These are phyloP conservation scores for Eucalyptus pauciflora DNA, from an alignment of 345 rosid species.

Conservation along the genomic window DNA sequence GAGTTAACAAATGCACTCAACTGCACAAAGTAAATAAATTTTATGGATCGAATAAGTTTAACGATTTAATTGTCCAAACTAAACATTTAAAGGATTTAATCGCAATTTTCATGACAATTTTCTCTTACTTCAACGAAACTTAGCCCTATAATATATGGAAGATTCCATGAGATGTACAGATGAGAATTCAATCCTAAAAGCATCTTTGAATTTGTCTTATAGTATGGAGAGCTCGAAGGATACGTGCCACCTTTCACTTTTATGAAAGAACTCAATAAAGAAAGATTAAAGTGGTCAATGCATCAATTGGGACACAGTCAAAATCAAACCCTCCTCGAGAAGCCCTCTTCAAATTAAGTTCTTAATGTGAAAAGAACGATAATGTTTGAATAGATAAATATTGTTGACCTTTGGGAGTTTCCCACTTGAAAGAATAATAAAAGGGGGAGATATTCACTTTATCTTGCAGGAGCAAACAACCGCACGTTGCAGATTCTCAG, in stretches of 20 bases:
- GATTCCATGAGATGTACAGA: background rate
- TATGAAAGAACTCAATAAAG: background rate
- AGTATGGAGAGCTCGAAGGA: background rate
- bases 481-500: background rate
- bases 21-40: background rate
- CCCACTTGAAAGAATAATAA: background rate
- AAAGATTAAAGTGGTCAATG: background rate
- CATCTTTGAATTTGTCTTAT: background rate
- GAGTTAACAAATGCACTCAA: background rate
- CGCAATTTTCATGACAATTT: background rate
- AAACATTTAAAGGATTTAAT: background rate
- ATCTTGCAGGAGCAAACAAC: background rate
- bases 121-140: background rate
- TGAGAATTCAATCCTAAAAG: background rate
- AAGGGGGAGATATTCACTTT: background rate
- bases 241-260: background rate
- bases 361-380: background rate
- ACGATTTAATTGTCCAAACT: background rate
- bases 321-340: background rate
- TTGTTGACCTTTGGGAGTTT: background rate
- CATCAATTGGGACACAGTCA: background rate
- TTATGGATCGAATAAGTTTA: accelerated
- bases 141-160: background rate
- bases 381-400: background rate
- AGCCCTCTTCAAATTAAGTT: background rate